Percentiles rank a stretch among this genome's conserved stretches.
Evolutionary conservation across 345 rosid genomes (phyloP).

Genomic region (Cardamine resedifolia): DNA sequence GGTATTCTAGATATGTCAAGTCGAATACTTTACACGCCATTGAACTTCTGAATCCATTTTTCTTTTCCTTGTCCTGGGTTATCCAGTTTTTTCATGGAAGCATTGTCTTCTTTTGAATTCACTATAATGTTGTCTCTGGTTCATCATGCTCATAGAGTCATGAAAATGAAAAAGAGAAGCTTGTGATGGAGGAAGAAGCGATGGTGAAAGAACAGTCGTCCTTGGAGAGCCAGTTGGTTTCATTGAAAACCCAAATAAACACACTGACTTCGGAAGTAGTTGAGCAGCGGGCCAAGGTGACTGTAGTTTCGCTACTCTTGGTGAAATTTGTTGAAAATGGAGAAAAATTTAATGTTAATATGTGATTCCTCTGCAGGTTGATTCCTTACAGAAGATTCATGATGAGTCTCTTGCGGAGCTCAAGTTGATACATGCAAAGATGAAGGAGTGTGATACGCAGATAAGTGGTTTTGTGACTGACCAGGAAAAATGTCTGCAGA

Average conservation of each 20-base stretch:
- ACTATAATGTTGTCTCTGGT: slow-evolving; percentile 20
- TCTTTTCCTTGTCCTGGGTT: neutral
- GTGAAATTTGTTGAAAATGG: neutral
- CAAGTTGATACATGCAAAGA: slow-evolving; percentile 60
- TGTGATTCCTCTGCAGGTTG: slow-evolving; percentile 55
- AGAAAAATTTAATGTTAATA: slow-evolving; percentile 24
- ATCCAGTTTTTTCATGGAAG: neutral
- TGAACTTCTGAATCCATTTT: slow-evolving; percentile 12
- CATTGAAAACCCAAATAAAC: slow-evolving; percentile 58
- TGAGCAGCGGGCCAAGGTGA: slow-evolving; percentile 72
- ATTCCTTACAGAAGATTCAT: slow-evolving; percentile 51
- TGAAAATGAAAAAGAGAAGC: slow-evolving; percentile 78
- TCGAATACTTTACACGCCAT: neutral
- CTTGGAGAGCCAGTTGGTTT: slow-evolving; percentile 72
- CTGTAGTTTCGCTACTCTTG: slow-evolving; percentile 10
- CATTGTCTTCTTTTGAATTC: slow-evolving; percentile 5
- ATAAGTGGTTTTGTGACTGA: slow-evolving; percentile 64
- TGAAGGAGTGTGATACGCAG: slow-evolving; percentile 92
- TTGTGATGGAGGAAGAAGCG: slow-evolving; percentile 92
- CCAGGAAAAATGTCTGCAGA: slow-evolving; percentile 74
- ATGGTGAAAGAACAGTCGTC: slow-evolving; percentile 61
- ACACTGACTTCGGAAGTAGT: slow-evolving; percentile 64
- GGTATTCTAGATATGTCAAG: slow-evolving; percentile 43
- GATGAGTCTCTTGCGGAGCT: slow-evolving; percentile 70
- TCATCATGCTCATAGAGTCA: slow-evolving; percentile 50